These are phyloP conservation scores for Sequoia sempervirens DNA, from an alignment of 75 land plant genomes.

Conservation along the genomic window DNA sequence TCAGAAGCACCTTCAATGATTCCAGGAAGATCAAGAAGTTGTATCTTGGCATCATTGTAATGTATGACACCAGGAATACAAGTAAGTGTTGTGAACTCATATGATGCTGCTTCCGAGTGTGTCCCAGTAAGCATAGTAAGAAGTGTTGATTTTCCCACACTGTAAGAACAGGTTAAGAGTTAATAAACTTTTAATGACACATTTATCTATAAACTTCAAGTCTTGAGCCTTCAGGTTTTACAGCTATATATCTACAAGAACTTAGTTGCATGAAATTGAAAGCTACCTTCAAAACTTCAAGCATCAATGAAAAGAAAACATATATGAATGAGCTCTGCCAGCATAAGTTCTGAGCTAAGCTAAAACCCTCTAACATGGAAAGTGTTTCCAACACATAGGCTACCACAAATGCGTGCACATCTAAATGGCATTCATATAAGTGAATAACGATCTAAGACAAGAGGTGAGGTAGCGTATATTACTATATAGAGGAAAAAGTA, in stretches of 20 bases:
- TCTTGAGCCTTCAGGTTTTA: neutral
- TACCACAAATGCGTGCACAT: neutral
- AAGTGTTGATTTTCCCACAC: slow-evolving; percentile 98
- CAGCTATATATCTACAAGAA: neutral
- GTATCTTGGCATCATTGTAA: slow-evolving; percentile 97
- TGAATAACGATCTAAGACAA: neutral
- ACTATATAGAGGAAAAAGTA: neutral
- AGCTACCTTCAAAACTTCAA: neutral
- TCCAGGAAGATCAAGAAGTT: slow-evolving; percentile 98
- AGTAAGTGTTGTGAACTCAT: slow-evolving; percentile 98
- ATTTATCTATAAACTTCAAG: neutral
- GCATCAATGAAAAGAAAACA: neutral
- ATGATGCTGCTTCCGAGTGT: slow-evolving; percentile 98
- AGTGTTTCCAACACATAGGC: neutral
- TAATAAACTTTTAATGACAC: neutral
- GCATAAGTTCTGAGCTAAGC: neutral
- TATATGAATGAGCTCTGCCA: neutral
- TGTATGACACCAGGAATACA: slow-evolving; percentile 98
- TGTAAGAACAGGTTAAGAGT: slow-evolving; percentile 13
- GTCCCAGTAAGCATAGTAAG: slow-evolving; percentile 91
- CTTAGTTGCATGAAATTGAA: neutral
- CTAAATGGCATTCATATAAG: neutral
- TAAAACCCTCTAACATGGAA: neutral
- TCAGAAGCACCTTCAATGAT: slow-evolving; percentile 99
- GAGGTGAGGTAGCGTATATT: neutral